These are phyloP conservation scores for Phytophthora crassamura DNA, from an alignment of 352 stramenopile species.

Conservation along the genomic window DNA sequence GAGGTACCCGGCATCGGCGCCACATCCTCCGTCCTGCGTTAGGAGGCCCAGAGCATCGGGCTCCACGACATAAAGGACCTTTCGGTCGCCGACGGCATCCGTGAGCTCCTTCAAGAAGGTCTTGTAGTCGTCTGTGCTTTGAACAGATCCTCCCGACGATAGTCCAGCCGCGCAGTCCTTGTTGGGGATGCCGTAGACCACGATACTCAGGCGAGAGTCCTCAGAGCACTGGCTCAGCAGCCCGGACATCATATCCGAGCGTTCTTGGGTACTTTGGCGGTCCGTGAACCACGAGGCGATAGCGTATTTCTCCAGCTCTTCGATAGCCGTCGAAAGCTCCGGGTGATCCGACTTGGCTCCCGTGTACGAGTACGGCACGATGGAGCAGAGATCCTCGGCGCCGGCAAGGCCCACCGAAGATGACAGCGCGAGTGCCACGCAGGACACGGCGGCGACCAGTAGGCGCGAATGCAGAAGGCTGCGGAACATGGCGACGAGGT, in stretches of 20 bases:
- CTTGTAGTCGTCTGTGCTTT: slow-evolving; percentile 47
- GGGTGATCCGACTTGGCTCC: slow-evolving; percentile 45
- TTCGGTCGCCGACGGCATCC: slow-evolving; percentile 45
- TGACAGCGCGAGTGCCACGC: slow-evolving; percentile 21
- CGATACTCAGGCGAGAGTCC: slow-evolving; percentile 48
- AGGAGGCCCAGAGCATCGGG: slow-evolving; percentile 59
- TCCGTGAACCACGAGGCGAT: slow-evolving; percentile 67
- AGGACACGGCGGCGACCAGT: slow-evolving; percentile 19
- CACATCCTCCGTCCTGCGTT: slow-evolving; percentile 47
- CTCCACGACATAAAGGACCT: slow-evolving; percentile 68
- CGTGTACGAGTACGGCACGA: slow-evolving; percentile 32
- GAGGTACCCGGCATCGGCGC: slow-evolving; percentile 42
- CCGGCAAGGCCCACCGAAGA: slow-evolving; percentile 9
- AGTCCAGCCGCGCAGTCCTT: slow-evolving; percentile 62
- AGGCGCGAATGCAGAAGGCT: slow-evolving; percentile 19
- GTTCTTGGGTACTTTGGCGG: slow-evolving; percentile 32
- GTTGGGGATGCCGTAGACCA: slow-evolving; percentile 69
- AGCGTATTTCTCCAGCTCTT: slow-evolving; percentile 42
- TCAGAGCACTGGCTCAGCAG: slow-evolving; percentile 41
- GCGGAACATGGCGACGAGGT: slow-evolving; percentile 16
- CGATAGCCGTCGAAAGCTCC: slow-evolving; percentile 37
- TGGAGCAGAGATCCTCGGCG: slow-evolving; percentile 41
- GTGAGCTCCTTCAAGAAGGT: slow-evolving; percentile 52
- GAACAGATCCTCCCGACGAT: slow-evolving; percentile 40
- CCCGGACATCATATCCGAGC: slow-evolving; percentile 25